Evolutionary conservation across 225 moss, liverwort and hornwort species (phyloP).

Genomic region (Climacium dendroides): DNA sequence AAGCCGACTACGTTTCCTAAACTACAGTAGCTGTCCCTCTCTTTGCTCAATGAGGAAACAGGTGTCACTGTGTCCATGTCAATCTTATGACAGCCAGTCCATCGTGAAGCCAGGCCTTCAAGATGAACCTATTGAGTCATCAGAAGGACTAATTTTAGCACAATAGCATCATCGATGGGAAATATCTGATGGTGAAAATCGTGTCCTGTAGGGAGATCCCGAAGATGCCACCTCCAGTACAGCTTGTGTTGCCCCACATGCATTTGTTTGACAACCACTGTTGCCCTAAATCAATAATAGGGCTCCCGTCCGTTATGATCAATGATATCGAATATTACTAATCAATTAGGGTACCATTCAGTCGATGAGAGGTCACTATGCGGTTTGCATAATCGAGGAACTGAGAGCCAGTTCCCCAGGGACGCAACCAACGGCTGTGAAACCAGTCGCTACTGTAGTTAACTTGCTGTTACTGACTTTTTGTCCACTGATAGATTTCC

Average conservation of each 20-base stretch:
- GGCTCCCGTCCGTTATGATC: background rate
- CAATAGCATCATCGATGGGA: no score
- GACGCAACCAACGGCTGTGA: background rate
- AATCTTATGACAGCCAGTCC: background rate
- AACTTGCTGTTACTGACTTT: background rate
- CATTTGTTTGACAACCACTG: no score
- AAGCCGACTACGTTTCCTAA: background rate
- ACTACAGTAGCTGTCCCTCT: background rate
- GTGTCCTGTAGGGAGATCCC: background rate
- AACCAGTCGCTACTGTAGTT: background rate
- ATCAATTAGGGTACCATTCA: background rate
- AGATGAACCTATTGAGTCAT: background rate
- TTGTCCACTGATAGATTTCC: background rate
- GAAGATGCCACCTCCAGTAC: background rate
- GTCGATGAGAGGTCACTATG: background rate
- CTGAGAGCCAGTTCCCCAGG: background rate
- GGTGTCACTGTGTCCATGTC: background rate
- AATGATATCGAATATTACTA: background rate
- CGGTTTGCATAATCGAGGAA: background rate
- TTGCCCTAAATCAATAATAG: background rate
- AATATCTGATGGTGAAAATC: background rate
- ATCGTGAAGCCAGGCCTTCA: background rate
- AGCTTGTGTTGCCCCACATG: background rate
- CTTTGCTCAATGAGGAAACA: background rate
- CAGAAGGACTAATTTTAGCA: background rate